phyloP scores from a whole-genome alignment of 768 basidiomycete genomes.

The Tulasnella sp. region DNA sequence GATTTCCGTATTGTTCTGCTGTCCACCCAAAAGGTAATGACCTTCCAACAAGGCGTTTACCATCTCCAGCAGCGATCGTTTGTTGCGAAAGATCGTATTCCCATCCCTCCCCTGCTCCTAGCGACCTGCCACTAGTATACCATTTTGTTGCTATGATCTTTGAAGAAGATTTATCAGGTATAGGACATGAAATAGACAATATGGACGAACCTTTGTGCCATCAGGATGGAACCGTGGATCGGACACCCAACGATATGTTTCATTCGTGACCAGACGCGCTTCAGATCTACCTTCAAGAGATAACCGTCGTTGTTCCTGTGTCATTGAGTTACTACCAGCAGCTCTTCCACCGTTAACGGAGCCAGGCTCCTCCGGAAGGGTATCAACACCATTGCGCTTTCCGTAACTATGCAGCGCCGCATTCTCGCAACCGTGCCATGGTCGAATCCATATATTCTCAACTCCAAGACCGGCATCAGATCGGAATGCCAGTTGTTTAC shows the following conservation, averaged over 20 bases:
- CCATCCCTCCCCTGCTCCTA: slow-evolving; percentile 67
- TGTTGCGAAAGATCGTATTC: slow-evolving; percentile 40
- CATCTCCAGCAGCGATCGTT: slow-evolving; percentile 31
- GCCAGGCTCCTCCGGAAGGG: too few species aligned
- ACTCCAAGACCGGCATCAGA: slow-evolving; percentile 62
- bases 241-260: slow-evolving; percentile 58
- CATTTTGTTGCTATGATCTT: slow-evolving; percentile 59
- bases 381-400: too few species aligned
- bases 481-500: slow-evolving; percentile 49
- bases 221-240: slow-evolving; percentile 61
- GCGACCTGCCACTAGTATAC: slow-evolving; percentile 51
- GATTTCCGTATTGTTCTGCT: slow-evolving; percentile 44
- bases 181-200: too few species aligned
- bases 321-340: slow-evolving; percentile 40
- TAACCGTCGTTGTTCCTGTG: slow-evolving; percentile 37
- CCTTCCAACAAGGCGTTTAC: slow-evolving; percentile 42
- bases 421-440: slow-evolving; percentile 51
- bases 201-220: slow-evolving; percentile 30
- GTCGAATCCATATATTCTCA: slow-evolving; percentile 60
- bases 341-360: too few species aligned
- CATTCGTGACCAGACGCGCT: slow-evolving; percentile 49
- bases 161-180: too few species aligned
- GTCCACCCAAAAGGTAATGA: slow-evolving; percentile 51
- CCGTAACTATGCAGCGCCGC: slow-evolving; percentile 30
- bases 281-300: slow-evolving; percentile 42